Evolutionary conservation across 164 flowering plant species (phyloP).

Genomic region (Stephania yunnanensis): DNA sequence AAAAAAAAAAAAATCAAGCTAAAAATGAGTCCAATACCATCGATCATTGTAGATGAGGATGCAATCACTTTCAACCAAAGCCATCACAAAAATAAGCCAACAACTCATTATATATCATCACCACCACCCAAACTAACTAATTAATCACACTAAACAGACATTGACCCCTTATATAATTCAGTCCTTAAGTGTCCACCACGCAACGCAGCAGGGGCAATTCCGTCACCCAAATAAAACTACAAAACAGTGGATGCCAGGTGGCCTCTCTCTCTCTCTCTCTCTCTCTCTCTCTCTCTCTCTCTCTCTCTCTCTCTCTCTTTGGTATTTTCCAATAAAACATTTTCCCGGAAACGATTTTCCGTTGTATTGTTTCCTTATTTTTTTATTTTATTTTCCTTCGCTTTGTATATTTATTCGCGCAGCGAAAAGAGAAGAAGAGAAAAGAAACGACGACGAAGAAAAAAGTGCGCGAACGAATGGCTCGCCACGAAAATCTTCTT

Average conservation of each 20-base stretch:
- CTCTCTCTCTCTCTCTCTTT: too few relatives aligned
- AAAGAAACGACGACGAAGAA: slow-evolving; percentile 3
- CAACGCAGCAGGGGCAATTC: background rate
- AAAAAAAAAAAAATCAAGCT: too few relatives aligned
- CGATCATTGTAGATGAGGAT: background rate
- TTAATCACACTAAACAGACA: too few relatives aligned
- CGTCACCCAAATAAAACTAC: background rate
- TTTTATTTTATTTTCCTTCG: too few relatives aligned
- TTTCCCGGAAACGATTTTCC: too few relatives aligned
- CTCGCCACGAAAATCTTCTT: background rate
- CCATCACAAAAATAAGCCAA: background rate
- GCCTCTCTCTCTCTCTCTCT: background rate
- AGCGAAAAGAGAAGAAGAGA: background rate
- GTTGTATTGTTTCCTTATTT: too few relatives aligned
- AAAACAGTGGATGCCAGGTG: slow-evolving; percentile 13
- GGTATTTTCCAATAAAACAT: too few relatives aligned
- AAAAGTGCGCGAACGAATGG: background rate
- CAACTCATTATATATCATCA: background rate
- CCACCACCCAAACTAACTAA: background rate
- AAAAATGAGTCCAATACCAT: background rate
- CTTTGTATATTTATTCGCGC: background rate
- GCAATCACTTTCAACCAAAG: slow-evolving; percentile 2
- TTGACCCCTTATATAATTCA: too few relatives aligned
- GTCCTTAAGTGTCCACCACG: background rate
- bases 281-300: too few relatives aligned